Base-by-base conservation (phyloP, 768 basidiomycete species). In the Tricholomella constricta region DNA sequence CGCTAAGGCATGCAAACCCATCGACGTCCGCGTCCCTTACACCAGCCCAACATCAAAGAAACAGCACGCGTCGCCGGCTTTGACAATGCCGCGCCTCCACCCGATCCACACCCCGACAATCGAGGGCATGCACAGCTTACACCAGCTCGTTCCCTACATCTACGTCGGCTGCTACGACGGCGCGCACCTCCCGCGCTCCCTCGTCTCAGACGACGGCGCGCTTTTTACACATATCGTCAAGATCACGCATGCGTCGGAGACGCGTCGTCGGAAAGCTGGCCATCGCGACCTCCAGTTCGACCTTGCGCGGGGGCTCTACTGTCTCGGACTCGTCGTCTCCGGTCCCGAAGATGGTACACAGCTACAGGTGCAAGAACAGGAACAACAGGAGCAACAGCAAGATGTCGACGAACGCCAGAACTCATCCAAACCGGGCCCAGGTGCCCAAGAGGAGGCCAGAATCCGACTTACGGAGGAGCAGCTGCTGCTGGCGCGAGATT, bases 401-500 rank as follows among this genome's bases (percentile, higher is more conserved):
- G n/a, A n/a, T n/a, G n/a, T n/a, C 50, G 40, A 25, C 47, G 12
- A 17, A 17, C 45, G 14, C 40, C 48, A 37, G 42, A 45, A 17
- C 31, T 53, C 45, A 26, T 20, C 12, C 22, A 14, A 41, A 37
- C 49, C 17, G n/a, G n/a, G n/a, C n/a, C n/a, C n/a, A n/a, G n/a
- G n/a, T 45, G 15, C 34, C 46, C 8, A 48, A 49, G 32, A 41
- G 52, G 14, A 60, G 46, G 48, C 3, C 31, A 55, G 35, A 17
- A 57, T 62, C 1, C 44, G 56, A 6, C 62, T 78, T 4, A 69
- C 57, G 20, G 59, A 64, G 52, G 37, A 58, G 0, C 74, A 79
- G 53, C 67, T 80, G 4, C 57, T 70, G 25, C 65, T 66, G 1
- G 76, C 72, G 7, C 69, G 78, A 22, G 78, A 79, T 55, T 78